These are phyloP conservation scores for Malus hybrid DNA, from an alignment of 331 rosid genomes.

Conservation along the genomic window DNA sequence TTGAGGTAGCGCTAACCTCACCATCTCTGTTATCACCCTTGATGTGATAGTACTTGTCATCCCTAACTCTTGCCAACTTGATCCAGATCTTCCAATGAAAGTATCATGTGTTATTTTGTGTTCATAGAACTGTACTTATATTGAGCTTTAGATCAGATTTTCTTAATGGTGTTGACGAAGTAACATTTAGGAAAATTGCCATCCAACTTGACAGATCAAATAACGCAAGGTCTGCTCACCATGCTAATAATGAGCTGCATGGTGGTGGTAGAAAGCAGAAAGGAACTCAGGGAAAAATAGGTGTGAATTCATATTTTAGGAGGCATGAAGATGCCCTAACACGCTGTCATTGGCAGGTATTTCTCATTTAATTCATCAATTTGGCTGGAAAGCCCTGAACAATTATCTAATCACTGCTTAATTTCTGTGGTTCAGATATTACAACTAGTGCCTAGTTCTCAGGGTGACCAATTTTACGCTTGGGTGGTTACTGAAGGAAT, in stretches of 20 bases:
- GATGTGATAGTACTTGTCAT: background rate
- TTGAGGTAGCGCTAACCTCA: background rate
- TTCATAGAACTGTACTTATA: background rate
- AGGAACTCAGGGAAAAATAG: conserved; percentile 34
- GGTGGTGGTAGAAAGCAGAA: conserved; percentile 28
- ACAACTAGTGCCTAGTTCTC: conserved; percentile 65
- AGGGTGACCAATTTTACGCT: conserved; percentile 57
- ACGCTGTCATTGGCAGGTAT: conserved; percentile 83
- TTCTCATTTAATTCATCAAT: conserved; percentile 15
- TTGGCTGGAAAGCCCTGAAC: conserved; percentile 5
- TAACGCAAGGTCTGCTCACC: conserved; percentile 31
- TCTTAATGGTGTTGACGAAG: conserved; percentile 10
- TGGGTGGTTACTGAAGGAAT: conserved; percentile 88
- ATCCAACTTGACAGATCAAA: conserved; percentile 50
- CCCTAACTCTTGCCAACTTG: background rate
- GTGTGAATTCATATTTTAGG: conserved; percentile 74
- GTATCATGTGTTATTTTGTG: background rate
- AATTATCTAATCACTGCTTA: conserved; percentile 15
- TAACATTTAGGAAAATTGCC: background rate
- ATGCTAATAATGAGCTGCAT: conserved; percentile 32
- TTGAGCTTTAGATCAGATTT: background rate
- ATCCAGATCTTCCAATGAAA: background rate
- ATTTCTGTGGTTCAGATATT: conserved; percentile 54
- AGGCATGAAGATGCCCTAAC: conserved; percentile 57
- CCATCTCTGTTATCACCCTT: background rate